Percentiles rank a stretch among this genome's conserved stretches.
Conservation (phyloP, 2,329 filamentous ascomycete species). For the Monosporascus sp. region DNA sequence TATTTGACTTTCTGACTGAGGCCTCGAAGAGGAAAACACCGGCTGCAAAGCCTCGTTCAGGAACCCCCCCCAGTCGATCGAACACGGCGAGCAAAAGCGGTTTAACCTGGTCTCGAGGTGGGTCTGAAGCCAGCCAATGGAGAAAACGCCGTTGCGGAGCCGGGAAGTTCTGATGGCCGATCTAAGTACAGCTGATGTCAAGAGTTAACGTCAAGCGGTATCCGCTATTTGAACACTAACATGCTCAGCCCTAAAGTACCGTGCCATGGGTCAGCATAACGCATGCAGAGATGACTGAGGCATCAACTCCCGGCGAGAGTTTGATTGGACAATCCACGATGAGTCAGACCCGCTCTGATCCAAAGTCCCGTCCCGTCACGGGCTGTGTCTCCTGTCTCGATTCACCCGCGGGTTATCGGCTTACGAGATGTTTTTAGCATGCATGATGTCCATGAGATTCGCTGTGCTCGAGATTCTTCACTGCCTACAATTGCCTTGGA, state of each 20-base stretch:
- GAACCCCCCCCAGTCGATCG: neutral
- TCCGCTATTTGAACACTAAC: neutral
- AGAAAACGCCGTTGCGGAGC: neutral
- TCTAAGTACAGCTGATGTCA: neutral
- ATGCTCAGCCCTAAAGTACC: neutral
- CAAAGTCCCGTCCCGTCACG: neutral
- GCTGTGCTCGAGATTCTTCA: too few relatives aligned
- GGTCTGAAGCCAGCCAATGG: neutral
- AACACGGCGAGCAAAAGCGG: neutral
- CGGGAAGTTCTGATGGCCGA: neutral
- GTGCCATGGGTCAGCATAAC: neutral
- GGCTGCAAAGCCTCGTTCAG: constrained; percentile 22
- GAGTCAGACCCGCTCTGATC: constrained; percentile 1
- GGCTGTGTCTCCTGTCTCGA: too few relatives aligned
- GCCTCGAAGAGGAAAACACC: constrained; percentile 9
- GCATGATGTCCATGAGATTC: too few relatives aligned
- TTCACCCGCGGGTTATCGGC: too few relatives aligned
- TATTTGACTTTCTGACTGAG: constrained; percentile 26
- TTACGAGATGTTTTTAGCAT: too few relatives aligned
- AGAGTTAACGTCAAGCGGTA: neutral
- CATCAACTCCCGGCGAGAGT: constrained; percentile 4
- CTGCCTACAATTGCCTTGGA: too few relatives aligned
- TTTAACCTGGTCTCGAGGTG: neutral
- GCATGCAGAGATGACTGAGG: neutral
- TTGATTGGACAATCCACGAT: constrained; percentile 1